Conservation (phyloP, 257 asterid genomes). For the Rubia yunnanensis region DNA sequence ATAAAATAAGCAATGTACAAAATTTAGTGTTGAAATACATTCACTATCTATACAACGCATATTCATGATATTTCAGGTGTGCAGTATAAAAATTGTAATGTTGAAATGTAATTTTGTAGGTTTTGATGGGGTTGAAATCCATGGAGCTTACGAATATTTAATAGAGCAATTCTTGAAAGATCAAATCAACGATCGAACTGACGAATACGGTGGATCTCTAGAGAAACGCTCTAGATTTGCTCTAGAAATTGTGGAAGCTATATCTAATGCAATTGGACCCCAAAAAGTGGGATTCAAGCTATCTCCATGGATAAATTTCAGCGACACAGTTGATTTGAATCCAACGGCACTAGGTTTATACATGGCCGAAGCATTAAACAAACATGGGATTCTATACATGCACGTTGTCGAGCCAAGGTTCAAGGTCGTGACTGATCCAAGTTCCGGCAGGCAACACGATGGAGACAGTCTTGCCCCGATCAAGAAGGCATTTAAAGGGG, state of each 20-base stretch:
- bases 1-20: too few relatives aligned
- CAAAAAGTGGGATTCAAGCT: constrained; percentile 54
- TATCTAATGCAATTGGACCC: constrained; percentile 39
- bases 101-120: constrained; percentile 22
- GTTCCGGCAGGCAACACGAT: background rate
- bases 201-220: constrained; percentile 53
- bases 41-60: too few relatives aligned
- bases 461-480: constrained; percentile 39
- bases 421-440: background rate
- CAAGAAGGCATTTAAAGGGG: constrained; percentile 50
- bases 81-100: too few relatives aligned
- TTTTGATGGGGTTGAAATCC: constrained; percentile 78
- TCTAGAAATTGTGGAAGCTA: constrained; percentile 44
- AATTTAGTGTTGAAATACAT: too few relatives aligned
- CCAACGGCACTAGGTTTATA: constrained; percentile 51
- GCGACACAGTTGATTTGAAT: constrained; percentile 43
- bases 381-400: constrained; percentile 37
- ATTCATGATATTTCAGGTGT: too few relatives aligned
- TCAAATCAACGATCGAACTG: constrained; percentile 50
- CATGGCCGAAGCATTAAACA: constrained; percentile 44
- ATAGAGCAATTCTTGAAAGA: constrained; percentile 74
- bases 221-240: constrained; percentile 63
- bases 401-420: constrained; percentile 60
- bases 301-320: constrained; percentile 38
- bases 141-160: constrained; percentile 61